Evolutionary conservation across 306 rosid genomes (phyloP), one percentile per base, ranked within the genome.

Genomic region (Coriaria nepalensis): DNA sequence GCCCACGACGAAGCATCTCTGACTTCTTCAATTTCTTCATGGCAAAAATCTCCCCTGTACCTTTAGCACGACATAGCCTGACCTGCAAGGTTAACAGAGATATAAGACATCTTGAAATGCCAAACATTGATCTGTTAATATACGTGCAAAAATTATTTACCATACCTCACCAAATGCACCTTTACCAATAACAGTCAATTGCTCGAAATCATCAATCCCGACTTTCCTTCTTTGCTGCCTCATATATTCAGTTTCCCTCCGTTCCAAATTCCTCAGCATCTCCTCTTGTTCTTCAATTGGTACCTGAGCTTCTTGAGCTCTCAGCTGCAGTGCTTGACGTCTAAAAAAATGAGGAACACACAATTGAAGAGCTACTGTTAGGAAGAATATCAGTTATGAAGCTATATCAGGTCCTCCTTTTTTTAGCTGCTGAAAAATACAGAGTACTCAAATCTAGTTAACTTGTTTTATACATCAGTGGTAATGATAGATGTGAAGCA

Each of bases 1-100:
- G 98, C 53, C 98, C 98, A n/a, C 98, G 96, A 64, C 94, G 85
- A 73, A 92, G 98, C 98, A 92, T 92, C 50, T 92, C 98, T 35
- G 86, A 92, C 58, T 92, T 92, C 83, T 79, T 92, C 77, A 92
- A 63, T 71, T 92, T 92, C 86, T 92, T 92, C 98, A 79, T 79
- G 43, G 96, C 98, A 50, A 62, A 92, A 73, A 92, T 79, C 71
- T 82, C 96, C 49, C 94, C 85, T 0, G 88, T 82, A 53, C 52
- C 56, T 68, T 78, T 82, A 47, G 83, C 96, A 37, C 96, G 93
- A 54, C 96, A 85, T 66, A 92, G 52, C 65, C 94, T 66, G 45
- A 92, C 98, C 98, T 92, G 68, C 73, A 50, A 57, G 55, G 47
- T 15, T 43, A 40, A 44, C 50, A 49, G 50, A 42, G 6, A 34